Evolutionary conservation across 805 yeast species (phyloP).

Genomic region (Wickerhamomyces rabaulensis): DNA sequence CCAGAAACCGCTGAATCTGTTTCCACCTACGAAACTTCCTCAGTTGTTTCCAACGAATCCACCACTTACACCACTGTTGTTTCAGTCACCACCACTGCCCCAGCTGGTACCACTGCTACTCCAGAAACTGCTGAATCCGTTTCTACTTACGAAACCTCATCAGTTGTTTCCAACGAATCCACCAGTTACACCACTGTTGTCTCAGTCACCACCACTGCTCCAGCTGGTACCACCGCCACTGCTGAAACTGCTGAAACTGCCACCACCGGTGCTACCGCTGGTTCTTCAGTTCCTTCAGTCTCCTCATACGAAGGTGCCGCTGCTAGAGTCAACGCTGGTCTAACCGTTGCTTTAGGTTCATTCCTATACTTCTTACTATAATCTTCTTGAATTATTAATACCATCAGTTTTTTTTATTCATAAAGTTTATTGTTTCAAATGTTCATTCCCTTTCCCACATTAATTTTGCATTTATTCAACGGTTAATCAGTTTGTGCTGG

Average conservation of each 20-base stretch:
- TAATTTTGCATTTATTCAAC: neutral
- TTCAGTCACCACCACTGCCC: slow-evolving; percentile 1
- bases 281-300: slow-evolving; percentile 5
- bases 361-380: slow-evolving; percentile 25
- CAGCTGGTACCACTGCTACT: slow-evolving; percentile 1
- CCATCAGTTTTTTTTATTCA: neutral
- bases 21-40: neutral
- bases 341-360: slow-evolving; percentile 25
- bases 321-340: slow-evolving; percentile 19
- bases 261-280: slow-evolving; percentile 1
- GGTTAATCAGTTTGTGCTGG: slow-evolving; percentile 1
- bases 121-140: too few species aligned
- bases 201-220: slow-evolving; percentile 9
- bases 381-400: slow-evolving; percentile 5
- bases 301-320: slow-evolving; percentile 17
- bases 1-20: neutral
- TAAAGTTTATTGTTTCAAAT: neutral
- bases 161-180: too few species aligned
- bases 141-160: too few species aligned
- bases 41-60: slow-evolving; percentile 7
- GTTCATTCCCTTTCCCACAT: neutral
- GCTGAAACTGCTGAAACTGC: slow-evolving; percentile 1
- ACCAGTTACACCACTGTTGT: too few species aligned
- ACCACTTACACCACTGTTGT: slow-evolving; percentile 2
- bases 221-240: slow-evolving; percentile 1